Percentiles rank a stretch among this genome's conserved stretches.
Conservation (phyloP, 75 land plant genomes). For the Sequoiadendron giganteum region DNA sequence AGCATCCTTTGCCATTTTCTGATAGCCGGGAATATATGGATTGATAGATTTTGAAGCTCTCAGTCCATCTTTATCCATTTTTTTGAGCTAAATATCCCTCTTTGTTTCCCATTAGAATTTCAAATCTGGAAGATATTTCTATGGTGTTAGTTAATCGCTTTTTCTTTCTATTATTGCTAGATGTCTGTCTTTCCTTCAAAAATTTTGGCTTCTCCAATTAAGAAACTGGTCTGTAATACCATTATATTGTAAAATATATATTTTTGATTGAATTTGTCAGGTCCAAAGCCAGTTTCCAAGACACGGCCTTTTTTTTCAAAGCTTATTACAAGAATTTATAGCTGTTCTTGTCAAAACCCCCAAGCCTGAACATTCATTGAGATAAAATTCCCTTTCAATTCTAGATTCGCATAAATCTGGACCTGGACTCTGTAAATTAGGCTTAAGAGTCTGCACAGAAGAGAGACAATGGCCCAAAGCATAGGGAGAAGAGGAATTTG, state of each 20-base stretch:
- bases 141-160: neutral
- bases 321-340: too few relatives aligned
- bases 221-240: neutral
- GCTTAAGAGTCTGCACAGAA: neutral
- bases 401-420: neutral
- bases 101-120: neutral
- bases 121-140: neutral
- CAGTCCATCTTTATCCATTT: too few relatives aligned
- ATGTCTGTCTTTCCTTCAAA: neutral
- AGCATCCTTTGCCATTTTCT: neutral
- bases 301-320: too few relatives aligned
- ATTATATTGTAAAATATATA: neutral
- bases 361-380: too few relatives aligned
- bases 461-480: neutral
- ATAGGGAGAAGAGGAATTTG: neutral
- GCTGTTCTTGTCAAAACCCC: too few relatives aligned
- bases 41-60: too few relatives aligned
- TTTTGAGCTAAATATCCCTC: neutral
- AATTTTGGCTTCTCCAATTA: neutral
- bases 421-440: neutral
- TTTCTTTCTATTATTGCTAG: neutral
- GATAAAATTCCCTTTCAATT: too few relatives aligned
- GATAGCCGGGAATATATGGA: too few relatives aligned
- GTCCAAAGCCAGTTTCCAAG: neutral
- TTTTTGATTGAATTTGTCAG: neutral